Percentiles rank a stretch among this genome's conserved stretches.
These are phyloP conservation scores for Hippophae tibetana DNA, from an alignment of 306 rosid genomes.

Conservation along the genomic window DNA sequence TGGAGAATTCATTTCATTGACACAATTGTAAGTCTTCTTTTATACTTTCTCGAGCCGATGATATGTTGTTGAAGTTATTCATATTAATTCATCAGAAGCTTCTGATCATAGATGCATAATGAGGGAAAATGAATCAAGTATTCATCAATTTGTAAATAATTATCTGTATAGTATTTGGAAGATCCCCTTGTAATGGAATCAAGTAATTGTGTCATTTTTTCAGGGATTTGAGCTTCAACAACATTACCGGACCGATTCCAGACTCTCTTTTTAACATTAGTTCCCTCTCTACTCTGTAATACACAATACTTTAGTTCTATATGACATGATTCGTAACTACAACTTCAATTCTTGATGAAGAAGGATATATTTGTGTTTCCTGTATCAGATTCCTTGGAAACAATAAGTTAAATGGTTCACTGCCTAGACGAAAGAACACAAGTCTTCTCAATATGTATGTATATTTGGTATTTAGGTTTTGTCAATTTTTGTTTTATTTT, in stretches of 20 bases:
- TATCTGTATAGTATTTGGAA: no score
- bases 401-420: slow-evolving; percentile 49
- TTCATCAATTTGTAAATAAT: no score
- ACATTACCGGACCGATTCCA: slow-evolving; percentile 47
- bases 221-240: slow-evolving; percentile 93
- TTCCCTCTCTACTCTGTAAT: slow-evolving; percentile 51
- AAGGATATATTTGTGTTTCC: slow-evolving; percentile 8
- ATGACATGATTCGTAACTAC: slow-evolving; percentile 2
- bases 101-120: no score
- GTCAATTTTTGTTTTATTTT: background rate
- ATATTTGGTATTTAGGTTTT: background rate
- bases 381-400: slow-evolving; percentile 65
- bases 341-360: background rate
- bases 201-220: background rate
- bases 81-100: no score
- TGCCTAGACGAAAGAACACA: slow-evolving; percentile 39
- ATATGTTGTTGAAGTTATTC: background rate
- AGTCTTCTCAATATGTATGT: slow-evolving; percentile 57
- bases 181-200: no score
- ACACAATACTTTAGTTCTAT: slow-evolving; percentile 8
- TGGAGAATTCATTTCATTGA: slow-evolving; percentile 40
- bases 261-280: slow-evolving; percentile 58
- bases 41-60: background rate
- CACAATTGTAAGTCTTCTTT: slow-evolving; percentile 37
- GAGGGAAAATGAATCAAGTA: no score